Conservation (phyloP, 2,329 filamentous ascomycete species). For the Clonostachys rhizophaga region DNA sequence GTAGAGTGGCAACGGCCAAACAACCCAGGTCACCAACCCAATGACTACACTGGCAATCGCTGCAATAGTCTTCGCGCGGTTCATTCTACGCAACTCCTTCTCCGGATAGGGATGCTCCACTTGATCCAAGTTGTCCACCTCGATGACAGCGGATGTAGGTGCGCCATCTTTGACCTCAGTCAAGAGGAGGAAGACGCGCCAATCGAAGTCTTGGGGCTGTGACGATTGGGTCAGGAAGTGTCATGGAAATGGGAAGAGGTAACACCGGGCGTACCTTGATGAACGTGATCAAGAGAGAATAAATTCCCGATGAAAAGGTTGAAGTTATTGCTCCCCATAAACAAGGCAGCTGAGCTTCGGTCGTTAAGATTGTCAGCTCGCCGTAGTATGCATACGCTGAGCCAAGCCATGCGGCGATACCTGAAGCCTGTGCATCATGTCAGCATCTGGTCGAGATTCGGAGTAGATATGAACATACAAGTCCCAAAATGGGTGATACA, state of each 20-base stretch:
- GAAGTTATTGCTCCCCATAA: conserved; percentile 79
- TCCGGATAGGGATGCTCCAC: conserved; percentile 20
- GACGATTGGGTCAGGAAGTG: no score
- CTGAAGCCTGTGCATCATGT: conserved; percentile 26
- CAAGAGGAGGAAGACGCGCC: conserved; percentile 71
- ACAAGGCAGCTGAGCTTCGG: conserved; percentile 79
- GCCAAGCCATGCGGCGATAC: conserved; percentile 71
- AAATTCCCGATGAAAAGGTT: conserved; percentile 67
- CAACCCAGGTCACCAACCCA: conserved; percentile 63
- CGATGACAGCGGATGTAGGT: conserved; percentile 51
- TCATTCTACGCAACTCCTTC: not conserved
- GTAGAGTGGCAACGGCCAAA: conserved; percentile 89
- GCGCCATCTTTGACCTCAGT: conserved; percentile 71
- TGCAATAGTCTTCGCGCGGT: not conserved
- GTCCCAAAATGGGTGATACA: conserved; percentile 62
- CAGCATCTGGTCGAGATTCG: no score
- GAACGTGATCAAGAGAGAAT: conserved; percentile 29
- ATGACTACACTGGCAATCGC: not conserved
- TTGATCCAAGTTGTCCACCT: conserved; percentile 59
- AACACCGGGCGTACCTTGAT: no score
- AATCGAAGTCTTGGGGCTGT: conserved; percentile 61
- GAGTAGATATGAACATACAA: conserved; percentile 21
- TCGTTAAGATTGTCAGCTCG: conserved; percentile 60
- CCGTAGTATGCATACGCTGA: conserved; percentile 68
- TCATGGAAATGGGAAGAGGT: no score